Percentiles rank a stretch among this genome's conserved stretches.
Evolutionary conservation across 2,329 filamentous ascomycete genomes (phyloP).

Genomic region (Fusarium brevicatenulatum): DNA sequence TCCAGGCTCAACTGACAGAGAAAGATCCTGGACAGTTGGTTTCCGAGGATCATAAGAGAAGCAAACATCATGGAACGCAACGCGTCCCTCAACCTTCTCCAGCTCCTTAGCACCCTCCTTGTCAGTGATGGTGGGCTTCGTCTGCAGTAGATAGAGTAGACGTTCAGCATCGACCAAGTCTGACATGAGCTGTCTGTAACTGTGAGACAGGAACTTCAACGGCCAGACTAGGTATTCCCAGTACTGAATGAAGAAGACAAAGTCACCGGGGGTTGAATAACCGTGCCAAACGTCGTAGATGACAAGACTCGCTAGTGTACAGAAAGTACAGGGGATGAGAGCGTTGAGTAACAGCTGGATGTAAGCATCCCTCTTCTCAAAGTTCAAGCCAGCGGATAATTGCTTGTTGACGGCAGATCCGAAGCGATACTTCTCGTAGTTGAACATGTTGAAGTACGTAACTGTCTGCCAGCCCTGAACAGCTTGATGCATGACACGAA

Average conservation of each 20-base stretch:
- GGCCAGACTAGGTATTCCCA: constrained; percentile 62
- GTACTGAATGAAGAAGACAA: constrained; percentile 73
- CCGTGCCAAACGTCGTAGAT: constrained; percentile 37
- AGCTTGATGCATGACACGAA: constrained; percentile 65
- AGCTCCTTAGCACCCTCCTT: constrained; percentile 57
- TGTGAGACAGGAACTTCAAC: constrained; percentile 48
- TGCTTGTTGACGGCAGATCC: constrained; percentile 41
- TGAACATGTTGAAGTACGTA: constrained; percentile 53
- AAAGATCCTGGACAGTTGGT: constrained; percentile 60
- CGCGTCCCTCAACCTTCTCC: constrained; percentile 56
- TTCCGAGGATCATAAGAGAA: constrained; percentile 67
- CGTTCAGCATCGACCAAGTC: constrained; percentile 74
- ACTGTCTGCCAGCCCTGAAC: constrained; percentile 70
- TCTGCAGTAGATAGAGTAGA: constrained; percentile 65
- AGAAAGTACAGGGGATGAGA: constrained; percentile 58
- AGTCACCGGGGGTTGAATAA: constrained; percentile 46
- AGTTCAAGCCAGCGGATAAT: constrained; percentile 36
- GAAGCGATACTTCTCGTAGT: constrained; percentile 45
- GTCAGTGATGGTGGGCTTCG: constrained; percentile 65
- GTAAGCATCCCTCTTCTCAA: constrained; percentile 35
- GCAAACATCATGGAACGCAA: constrained; percentile 64
- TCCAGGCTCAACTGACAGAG: constrained; percentile 60
- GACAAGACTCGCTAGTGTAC: constrained; percentile 28
- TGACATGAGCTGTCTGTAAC: constrained; percentile 40
- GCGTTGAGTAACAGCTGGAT: constrained; percentile 47